phyloP scores from a whole-genome alignment of 1,284 basidiomycete genomes.

The Apiotrichum laibachii region DNA sequence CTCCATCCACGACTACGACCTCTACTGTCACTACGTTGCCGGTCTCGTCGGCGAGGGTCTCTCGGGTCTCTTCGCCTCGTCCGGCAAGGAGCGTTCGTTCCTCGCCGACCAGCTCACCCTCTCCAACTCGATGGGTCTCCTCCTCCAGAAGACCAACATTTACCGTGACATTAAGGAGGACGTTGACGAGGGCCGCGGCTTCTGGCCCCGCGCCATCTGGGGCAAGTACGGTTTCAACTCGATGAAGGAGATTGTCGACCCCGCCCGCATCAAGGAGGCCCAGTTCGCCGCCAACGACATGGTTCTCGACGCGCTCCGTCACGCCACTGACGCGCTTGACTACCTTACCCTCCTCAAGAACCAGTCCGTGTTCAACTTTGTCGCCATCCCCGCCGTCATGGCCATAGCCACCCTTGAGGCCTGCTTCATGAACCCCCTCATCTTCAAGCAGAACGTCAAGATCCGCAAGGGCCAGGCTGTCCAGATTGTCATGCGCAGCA shows the following conservation, averaged over 20 bases:
- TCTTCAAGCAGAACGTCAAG: slow-evolving; percentile 89
- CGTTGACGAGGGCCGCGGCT: slow-evolving; percentile 75
- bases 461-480: slow-evolving; percentile 92
- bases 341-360: slow-evolving; percentile 84
- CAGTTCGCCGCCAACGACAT: slow-evolving; percentile 80
- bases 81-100: slow-evolving; percentile 76
- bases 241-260: slow-evolving; percentile 51
- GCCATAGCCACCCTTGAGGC: slow-evolving; percentile 88
- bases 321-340: slow-evolving; percentile 81
- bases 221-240: slow-evolving; percentile 65
- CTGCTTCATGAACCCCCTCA: slow-evolving; percentile 90
- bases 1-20: slow-evolving; percentile 80
- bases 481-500: slow-evolving; percentile 77
- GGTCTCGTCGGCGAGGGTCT: slow-evolving; percentile 97
- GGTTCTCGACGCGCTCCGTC: slow-evolving; percentile 83
- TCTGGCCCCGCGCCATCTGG: slow-evolving; percentile 97
- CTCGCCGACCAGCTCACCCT: slow-evolving; percentile 79
- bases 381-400: slow-evolving; percentile 93
- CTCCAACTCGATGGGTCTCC: slow-evolving; percentile 91
- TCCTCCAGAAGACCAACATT: slow-evolving; percentile 98
- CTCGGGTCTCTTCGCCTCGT: slow-evolving; percentile 83
- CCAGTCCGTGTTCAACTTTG: slow-evolving; percentile 94
- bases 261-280: slow-evolving; percentile 61
- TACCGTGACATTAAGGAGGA: slow-evolving; percentile 95
- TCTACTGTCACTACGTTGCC: slow-evolving; percentile 99